A percentile compares a stretch with the other conserved stretches of the same genome.
These are phyloP conservation scores for Axilococcus clingmanii DNA, from an alignment of 139 green algal species.

Conservation along the genomic window DNA sequence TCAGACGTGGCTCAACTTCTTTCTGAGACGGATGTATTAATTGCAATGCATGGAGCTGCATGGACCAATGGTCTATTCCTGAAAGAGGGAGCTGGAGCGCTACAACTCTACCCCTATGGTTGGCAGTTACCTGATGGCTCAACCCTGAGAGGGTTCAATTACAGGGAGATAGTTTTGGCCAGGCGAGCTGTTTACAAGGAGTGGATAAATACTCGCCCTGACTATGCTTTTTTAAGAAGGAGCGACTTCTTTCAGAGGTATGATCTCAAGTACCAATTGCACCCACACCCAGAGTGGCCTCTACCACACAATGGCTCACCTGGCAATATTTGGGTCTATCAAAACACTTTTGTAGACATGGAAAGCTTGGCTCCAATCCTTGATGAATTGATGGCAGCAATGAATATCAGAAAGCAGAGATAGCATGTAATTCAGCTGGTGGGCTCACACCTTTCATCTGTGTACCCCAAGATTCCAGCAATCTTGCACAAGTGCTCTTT, in stretches of 20 bases:
- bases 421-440: too few species aligned
- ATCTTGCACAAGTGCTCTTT: neutral
- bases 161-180: slow-evolving; percentile 4
- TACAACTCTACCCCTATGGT: slow-evolving; percentile 24
- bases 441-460: neutral
- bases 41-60: slow-evolving; percentile 20
- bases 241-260: slow-evolving; percentile 15
- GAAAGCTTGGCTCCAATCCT: slow-evolving; percentile 16
- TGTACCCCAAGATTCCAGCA: neutral
- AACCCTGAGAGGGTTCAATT: slow-evolving; percentile 8
- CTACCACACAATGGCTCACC: slow-evolving; percentile 16
- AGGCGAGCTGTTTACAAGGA: slow-evolving; percentile 17
- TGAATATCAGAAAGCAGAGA: too few species aligned
- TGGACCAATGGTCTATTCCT: slow-evolving; percentile 35
- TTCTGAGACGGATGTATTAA: slow-evolving; percentile 23
- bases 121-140: slow-evolving; percentile 15
- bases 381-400: too few species aligned
- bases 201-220: slow-evolving; percentile 20
- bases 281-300: slow-evolving; percentile 8
- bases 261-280: slow-evolving; percentile 10
- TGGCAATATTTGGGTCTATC: slow-evolving; percentile 26
- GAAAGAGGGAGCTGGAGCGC: slow-evolving; percentile 17
- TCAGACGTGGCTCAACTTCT: slow-evolving; percentile 23
- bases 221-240: slow-evolving; percentile 24
- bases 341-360: slow-evolving; percentile 36